Base-by-base conservation (phyloP, 1,284 basidiomycete genomes). In the Apiotrichum laibachii region DNA sequence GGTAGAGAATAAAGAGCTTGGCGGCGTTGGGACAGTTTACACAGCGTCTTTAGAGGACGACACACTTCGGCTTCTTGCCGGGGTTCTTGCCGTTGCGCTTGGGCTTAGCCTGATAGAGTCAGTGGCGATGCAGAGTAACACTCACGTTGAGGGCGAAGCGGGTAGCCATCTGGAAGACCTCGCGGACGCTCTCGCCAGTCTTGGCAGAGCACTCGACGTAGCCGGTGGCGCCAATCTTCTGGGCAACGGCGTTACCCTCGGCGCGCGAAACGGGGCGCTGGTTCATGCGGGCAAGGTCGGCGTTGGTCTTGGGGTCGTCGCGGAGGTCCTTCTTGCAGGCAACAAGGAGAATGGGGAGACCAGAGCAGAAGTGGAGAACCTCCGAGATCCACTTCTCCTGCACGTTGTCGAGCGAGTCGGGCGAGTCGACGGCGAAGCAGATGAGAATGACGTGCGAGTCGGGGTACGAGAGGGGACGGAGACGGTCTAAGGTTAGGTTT, bases 311-410 rank as follows among this genome's bases (percentile, higher is more conserved):
- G 50, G 83, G 81, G 35, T 50, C 49, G 66, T 86, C 83, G 70
- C 90, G 84, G 57, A 92, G 83, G 80, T 92, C 90, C 81, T 88
- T 92, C 84, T 95, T 95, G 83, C 90, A 93, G 9, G 89, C 92
- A 63, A 95, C 90, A 57, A 95, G 86, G 73, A 94, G 88, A 80
- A 92, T 86, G 56, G 92, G 92, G 45, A 92, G 81, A 61, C 86
- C 87, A 50, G 87, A 83, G 77, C 92, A 94, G 81, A 94, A 95
- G 79, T 95, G 92, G 80, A 89, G 85, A 50, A 95, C 92, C 76
- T 95, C 92, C 16, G 91, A 90, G 71, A 92, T 90, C 92, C 92
- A 95, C 89, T 94, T 95, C 81, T 94, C 92, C 81, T 94, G 89
- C 39, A 95, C 90, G 82, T 95, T 95, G 80, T 93, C 92, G 64